Base-by-base conservation (phyloP, 1,284 basidiomycete genomes). In the Puccinia horiana region DNA sequence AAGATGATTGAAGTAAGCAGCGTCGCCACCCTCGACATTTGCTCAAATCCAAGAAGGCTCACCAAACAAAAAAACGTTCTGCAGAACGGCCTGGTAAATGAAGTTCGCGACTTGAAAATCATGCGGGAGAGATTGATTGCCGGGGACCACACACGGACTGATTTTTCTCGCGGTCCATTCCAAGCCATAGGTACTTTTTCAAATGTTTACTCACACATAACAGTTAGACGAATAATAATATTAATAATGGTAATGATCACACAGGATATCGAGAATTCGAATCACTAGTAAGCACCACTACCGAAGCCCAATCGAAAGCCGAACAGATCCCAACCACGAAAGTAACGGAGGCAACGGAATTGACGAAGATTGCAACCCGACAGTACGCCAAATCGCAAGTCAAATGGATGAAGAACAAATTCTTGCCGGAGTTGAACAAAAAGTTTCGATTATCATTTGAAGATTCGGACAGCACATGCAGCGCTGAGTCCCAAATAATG, bases 301-400 rank as follows among this genome's bases (percentile, higher is more conserved):
- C 65, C 16, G 63, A 47, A 35, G 61, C 58, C n/a, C 26, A 52
- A n/a, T 61, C 63, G 20, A n/a, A 37, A 44, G 29, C 54, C 49
- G 23, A n/a, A 54, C 35, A 5, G 47, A 44, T 74, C 77, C 11
- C 47, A 78, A 23, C 65, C 32, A 44, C 63, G 6, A 75, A 88
- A 8, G 94, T 93, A 84, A 83, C 87, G 11, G 87, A 88, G 26
- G 93, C 93, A 0, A 88, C 94, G 0, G 91, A 92, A 56, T 89
- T 90, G 29, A 98, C 95, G 91, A 97, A 98, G 87, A 87, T 90
- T 0, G 92, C 92, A 0, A 99, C 96, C 0, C 89, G 93, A 26
- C 93, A 95, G 87, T 99, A 99, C 86, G 94, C 97, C 0, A 94
- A 93, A 86, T 90, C 92, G 26, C 97, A 99, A 86, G 89, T 95